Evolutionary conservation across 129 eudicot species (phyloP), one percentile per base, ranked within the genome.

Genomic region (Mikania micrantha): DNA sequence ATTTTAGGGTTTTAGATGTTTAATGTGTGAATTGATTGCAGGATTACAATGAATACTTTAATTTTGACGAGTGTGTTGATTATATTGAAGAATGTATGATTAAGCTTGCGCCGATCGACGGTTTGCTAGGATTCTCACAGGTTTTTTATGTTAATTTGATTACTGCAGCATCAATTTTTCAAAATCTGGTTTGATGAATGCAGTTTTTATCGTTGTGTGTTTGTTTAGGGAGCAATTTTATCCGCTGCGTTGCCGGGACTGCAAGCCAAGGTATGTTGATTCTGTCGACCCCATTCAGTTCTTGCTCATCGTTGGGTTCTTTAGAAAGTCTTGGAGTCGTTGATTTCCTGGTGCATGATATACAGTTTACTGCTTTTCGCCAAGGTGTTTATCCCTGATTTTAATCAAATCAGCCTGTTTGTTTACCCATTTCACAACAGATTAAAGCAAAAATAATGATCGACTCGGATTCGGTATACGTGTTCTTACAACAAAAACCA

Each of bases 121-220:
- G 99, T 17, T 76, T 93, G 49, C 83, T 90, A 59, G 96, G 96
- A 39, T 93, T 93, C 67, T 93, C 99, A 15, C 99, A 93, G 99
- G 99, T 88, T 34, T 32, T 32, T 7, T 3, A 5, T n/a, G 35
- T 4, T 1, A 13, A 64, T 64, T 34, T 20, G 28, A 29, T 58
- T 44, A 8, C 11, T 39, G 19, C 17, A 3, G 5, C 13, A 12
- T 25, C 7, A 21, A 4, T 48, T 56, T 34, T 12, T 4, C n/a
- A n/a, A 24, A 10, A 12, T 34, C 28, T 12, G 12, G 24, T 53
- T 25, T 57, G 13, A 66, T 54, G 35, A 24, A 25, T 9, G 4
- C 66, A 22, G 24, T 9, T 70, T 48, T 10, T 7, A 11, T 11
- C 5, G 32, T 17, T 62, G 44, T 38, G 21, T 61, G 35, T 31